A percentile compares a stretch with the other conserved stretches of the same genome.
These are phyloP conservation scores for Exophiala sideris DNA, from an alignment of 2,329 filamentous ascomycete species.

Conservation along the genomic window DNA sequence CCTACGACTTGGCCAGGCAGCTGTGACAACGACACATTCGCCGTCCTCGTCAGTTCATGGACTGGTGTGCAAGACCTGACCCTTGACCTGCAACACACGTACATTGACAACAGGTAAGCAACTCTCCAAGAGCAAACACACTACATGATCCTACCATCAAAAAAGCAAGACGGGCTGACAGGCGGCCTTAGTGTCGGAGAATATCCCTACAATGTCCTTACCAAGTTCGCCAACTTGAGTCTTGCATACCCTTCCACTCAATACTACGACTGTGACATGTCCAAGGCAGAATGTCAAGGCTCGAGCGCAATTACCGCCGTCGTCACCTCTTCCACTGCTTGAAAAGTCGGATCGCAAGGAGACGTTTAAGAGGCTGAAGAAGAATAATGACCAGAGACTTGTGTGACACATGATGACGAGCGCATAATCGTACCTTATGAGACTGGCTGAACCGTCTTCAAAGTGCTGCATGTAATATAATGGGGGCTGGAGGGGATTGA, in stretches of 20 bases:
- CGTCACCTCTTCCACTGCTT: conserved; percentile 20
- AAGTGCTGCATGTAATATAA: no score
- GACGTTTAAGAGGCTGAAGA: neutral
- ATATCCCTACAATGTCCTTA: conserved; percentile 25
- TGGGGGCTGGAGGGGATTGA: no score
- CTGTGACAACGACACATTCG: conserved; percentile 22
- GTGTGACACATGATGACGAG: neutral
- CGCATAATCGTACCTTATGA: no score
- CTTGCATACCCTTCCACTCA: conserved; percentile 18
- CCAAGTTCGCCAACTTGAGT: conserved; percentile 21
- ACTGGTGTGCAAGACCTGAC: conserved; percentile 21
- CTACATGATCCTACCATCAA: neutral
- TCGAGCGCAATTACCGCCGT: conserved; percentile 16
- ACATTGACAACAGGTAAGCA: conserved; percentile 23
- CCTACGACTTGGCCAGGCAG: conserved; percentile 9
- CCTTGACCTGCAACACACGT: conserved; percentile 20
- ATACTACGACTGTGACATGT: conserved; percentile 22
- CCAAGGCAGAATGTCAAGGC: conserved; percentile 18
- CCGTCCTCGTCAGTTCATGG: conserved; percentile 21
- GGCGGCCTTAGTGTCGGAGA: conserved; percentile 10
- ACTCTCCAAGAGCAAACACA: neutral
- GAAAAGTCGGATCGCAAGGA: neutral
- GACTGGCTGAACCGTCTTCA: no score
- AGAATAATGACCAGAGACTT: neutral
- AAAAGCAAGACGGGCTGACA: neutral